Percentiles rank a stretch among this genome's conserved stretches.
These are phyloP conservation scores for Solanum paucissectum DNA, from an alignment of 257 asterid genomes.

Conservation along the genomic window DNA sequence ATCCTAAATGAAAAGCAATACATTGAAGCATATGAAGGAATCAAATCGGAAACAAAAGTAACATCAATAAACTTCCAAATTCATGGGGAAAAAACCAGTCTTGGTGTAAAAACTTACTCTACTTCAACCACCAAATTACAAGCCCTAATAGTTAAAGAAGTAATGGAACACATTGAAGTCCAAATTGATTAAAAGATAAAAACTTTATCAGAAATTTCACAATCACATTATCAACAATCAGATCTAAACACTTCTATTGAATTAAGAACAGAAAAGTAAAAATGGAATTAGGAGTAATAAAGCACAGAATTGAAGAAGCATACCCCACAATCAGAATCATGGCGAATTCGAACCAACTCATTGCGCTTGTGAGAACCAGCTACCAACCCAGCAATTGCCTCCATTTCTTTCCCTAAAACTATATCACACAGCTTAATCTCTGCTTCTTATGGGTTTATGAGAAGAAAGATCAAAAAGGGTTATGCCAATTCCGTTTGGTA, in stretches of 20 bases:
- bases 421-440: background rate
- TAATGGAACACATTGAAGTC: background rate
- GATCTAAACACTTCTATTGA: slow-evolving; percentile 23
- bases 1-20: background rate
- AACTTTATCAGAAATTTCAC: background rate
- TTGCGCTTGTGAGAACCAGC: slow-evolving; percentile 84
- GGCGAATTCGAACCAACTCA: slow-evolving; percentile 60
- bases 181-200: background rate
- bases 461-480: background rate
- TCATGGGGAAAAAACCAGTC: slow-evolving; percentile 2
- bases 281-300: background rate
- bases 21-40: background rate
- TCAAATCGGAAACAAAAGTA: background rate
- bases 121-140: background rate
- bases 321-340: slow-evolving; percentile 80
- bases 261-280: background rate
- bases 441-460: background rate
- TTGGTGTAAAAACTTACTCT: background rate
- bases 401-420: slow-evolving; percentile 28
- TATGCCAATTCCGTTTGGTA: background rate
- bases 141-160: background rate
- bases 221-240: background rate
- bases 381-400: slow-evolving; percentile 69
- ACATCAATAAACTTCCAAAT: background rate
- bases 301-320: background rate